Base-by-base conservation (phyloP, 1,139 yeast species). In the Hemisphaericaspora xylanilytica region DNA sequence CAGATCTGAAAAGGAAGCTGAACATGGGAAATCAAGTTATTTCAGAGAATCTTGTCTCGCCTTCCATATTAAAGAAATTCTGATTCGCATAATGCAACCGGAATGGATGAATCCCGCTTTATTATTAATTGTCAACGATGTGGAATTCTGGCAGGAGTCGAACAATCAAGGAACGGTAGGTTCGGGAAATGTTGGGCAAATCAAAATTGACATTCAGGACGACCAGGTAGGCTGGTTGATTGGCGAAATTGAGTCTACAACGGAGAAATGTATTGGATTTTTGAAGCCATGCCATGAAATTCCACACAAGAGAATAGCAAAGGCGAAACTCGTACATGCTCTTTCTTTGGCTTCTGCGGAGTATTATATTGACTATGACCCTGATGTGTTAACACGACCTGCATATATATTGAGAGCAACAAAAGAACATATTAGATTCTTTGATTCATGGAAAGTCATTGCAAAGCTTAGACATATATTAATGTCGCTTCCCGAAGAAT, bases 381-480 rank as follows among this genome's bases (percentile, higher is more conserved):
- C 97, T 0, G 81, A 87, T 6, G 96, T 88, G 10, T 73, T 92
- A 37, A 90, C 97, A 0, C 81, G 89, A 38, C 97, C 97, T 0
- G 85, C 96, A 0, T 82, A 84, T 49, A 78, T 88, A 30, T 76
- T 86, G 38, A 73, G 96, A 43, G 74, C 89, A 2, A 75, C 82
- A 2, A 70, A 72, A 29, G 75, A 80, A 13, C 97, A 90, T 60
- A 79, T 89, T 5, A 70, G 98, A 45, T 78, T 83, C 29, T 78
- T 81, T 46, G 88, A 88, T 50, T 80, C 94, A 50, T 92, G 98
- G 98, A 85, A 87, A 53, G 76, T 90, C 27, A 66, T 87, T 33
- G 79, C 88, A 5, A 71, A 96, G 28, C 64, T 90, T 33, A 72
- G 97, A 13, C 95, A 90, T 55, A 75, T 89, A 26, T 59, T 82